phyloP scores from a whole-genome alignment of 192 early-diverging fungal species.

The Podila clonocystis region DNA sequence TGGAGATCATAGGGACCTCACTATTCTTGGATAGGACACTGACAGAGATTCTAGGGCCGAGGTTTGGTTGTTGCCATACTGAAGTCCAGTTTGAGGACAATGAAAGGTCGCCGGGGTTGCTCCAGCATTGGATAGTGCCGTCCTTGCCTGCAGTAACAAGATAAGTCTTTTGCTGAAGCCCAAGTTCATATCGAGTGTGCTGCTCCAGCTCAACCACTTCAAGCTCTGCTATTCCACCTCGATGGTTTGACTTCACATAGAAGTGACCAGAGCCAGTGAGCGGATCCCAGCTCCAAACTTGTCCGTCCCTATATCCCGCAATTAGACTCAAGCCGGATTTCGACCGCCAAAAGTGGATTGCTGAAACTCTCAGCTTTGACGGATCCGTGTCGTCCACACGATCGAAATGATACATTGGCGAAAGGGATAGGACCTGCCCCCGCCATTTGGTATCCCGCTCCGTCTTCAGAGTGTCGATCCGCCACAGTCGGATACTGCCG shows the following conservation, averaged over 20 bases:
- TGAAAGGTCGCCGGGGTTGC: not conserved
- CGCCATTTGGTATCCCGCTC: not conserved
- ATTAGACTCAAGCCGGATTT: not conserved
- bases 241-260: constrained; percentile 18
- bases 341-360: constrained; percentile 12
- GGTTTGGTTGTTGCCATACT: constrained; percentile 21
- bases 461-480: not conserved
- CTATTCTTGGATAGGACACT: constrained; percentile 16
- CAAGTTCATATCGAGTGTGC: constrained; percentile 13
- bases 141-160: constrained; percentile 32
- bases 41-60: constrained; percentile 3
- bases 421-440: not conserved
- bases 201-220: constrained; percentile 4
- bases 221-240: constrained; percentile 40
- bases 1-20: constrained; percentile 41
- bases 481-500: constrained; percentile 24
- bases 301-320: constrained; percentile 41
- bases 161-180: constrained; percentile 9
- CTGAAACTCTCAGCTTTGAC: constrained; percentile 3
- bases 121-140: constrained; percentile 42
- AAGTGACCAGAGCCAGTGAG: constrained; percentile 7
- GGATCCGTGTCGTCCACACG: constrained; percentile 7
- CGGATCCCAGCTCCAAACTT: constrained; percentile 39
- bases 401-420: not conserved
- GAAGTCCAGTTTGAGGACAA: constrained; percentile 3